phyloP scores from a whole-genome alignment of 2,329 filamentous ascomycete genomes.

The Phaeosphaeria sp. region DNA sequence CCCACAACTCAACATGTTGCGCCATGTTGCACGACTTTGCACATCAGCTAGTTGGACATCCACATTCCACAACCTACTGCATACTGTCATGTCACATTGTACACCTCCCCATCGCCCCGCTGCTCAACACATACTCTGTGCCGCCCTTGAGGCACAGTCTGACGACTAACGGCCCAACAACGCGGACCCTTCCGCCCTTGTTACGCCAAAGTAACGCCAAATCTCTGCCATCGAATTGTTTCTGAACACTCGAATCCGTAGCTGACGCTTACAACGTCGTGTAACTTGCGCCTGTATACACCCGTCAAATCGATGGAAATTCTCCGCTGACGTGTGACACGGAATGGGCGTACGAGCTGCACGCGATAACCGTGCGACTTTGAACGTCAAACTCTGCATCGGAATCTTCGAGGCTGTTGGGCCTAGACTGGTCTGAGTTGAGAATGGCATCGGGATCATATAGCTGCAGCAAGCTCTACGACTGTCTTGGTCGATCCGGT shows the following conservation, averaged over 20 bases:
- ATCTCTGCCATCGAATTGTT: too few relatives aligned
- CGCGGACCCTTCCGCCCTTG: background rate
- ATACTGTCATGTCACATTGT: background rate
- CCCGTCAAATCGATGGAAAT: background rate
- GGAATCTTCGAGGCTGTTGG: slow-evolving; percentile 1
- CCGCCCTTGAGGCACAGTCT: background rate
- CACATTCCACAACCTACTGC: background rate
- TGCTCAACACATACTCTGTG: background rate
- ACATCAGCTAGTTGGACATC: background rate
- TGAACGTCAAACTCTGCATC: slow-evolving; percentile 7
- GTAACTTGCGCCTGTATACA: slow-evolving; percentile 3
- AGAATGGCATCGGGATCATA: background rate
- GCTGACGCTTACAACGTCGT: background rate
- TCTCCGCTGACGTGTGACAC: slow-evolving; percentile 4
- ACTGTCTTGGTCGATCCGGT: background rate
- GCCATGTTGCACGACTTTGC: background rate
- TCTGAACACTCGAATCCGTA: background rate
- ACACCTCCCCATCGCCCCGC: background rate
- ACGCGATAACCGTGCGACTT: slow-evolving; percentile 11
- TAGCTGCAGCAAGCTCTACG: background rate
- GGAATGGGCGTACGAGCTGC: background rate
- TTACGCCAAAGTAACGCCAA: background rate
- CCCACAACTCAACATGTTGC: background rate
- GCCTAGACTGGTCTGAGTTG: background rate
- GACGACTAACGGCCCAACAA: background rate